Percentiles rank a stretch among this genome's conserved stretches.
These are phyloP conservation scores for Candida broadrunensis DNA, from an alignment of 805 yeast genomes.

Conservation along the genomic window DNA sequence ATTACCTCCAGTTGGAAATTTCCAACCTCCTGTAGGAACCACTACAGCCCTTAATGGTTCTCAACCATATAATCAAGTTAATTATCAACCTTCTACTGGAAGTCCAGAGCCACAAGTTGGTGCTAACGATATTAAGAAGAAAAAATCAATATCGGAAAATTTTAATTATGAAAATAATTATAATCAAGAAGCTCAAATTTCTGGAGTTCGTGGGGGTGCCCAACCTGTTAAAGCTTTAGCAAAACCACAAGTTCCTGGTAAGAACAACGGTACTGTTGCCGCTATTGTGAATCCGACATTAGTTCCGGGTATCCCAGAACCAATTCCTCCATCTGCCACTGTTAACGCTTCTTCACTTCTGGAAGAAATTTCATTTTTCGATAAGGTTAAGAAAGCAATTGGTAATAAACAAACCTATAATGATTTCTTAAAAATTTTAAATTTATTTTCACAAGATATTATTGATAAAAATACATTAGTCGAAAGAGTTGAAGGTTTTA, in stretches of 20 bases:
- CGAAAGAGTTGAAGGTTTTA: conserved; percentile 77
- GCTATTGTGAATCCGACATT: conserved; percentile 55
- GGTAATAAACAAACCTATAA: conserved; percentile 87
- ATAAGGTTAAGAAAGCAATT: conserved; percentile 82
- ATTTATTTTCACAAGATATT: conserved; percentile 85
- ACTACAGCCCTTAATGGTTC: conserved; percentile 22
- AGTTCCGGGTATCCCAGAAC: conserved; percentile 85
- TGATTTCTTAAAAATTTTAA: conserved; percentile 86
- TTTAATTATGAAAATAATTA: conserved; percentile 29
- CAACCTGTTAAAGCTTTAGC: conserved; percentile 13
- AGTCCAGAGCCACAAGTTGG: conserved; percentile 8
- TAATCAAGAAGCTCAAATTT: conserved; percentile 46
- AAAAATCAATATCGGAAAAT: conserved; percentile 25
- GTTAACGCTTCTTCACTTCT: conserved; percentile 58
- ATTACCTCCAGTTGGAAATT: conserved; percentile 86
- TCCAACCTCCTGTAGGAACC: conserved; percentile 60
- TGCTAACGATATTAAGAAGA: conserved; percentile 11
- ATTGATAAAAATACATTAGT: conserved; percentile 81
- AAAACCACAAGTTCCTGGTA: conserved; percentile 13
- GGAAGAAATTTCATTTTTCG: conserved; percentile 89
- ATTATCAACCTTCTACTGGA: conserved; percentile 8
- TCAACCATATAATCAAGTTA: conserved; percentile 10
- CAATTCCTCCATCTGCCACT: conserved; percentile 48
- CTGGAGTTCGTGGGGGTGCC: conserved; percentile 41
- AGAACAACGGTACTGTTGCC: conserved; percentile 27